Evolutionary conservation across 169 alveolate species (phyloP).

Genomic region (Eimeria praecox): DNA sequence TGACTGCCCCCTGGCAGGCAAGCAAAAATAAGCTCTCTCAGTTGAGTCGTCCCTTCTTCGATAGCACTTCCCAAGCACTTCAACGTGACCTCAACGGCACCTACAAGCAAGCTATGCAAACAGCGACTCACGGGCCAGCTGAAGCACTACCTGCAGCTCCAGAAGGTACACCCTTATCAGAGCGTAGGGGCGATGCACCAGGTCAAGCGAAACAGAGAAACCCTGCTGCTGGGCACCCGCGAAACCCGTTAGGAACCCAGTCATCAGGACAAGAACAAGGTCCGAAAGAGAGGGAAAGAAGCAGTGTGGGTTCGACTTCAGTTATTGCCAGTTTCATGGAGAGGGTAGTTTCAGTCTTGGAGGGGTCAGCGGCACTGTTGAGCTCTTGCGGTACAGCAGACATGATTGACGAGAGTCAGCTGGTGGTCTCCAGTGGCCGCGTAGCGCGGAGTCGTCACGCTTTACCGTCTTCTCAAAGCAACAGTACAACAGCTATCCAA

Average conservation of each 20-base stretch:
- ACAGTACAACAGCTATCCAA: not conserved
- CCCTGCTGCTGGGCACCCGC: not conserved
- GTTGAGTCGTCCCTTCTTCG: not conserved
- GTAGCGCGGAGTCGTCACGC: not conserved
- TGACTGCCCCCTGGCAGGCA: not conserved
- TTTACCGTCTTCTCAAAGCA: not conserved
- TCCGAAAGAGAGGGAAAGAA: not conserved
- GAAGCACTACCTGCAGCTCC: not conserved
- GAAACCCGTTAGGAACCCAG: not conserved
- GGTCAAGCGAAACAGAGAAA: not conserved
- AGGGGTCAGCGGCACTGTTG: constrained; percentile 14
- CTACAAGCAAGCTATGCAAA: not conserved
- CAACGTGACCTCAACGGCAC: not conserved
- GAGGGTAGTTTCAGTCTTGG: not conserved
- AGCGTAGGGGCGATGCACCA: not conserved
- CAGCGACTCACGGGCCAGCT: not conserved
- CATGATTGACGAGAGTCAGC: constrained; percentile 8
- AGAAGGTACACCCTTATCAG: not conserved
- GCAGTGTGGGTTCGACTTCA: not conserved
- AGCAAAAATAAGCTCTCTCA: not conserved
- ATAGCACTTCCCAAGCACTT: not conserved
- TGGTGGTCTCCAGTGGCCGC: not conserved
- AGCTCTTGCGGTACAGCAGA: not conserved
- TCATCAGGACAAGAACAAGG: not conserved
- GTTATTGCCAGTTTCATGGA: not conserved